Percentiles rank a stretch among this genome's conserved stretches.
Evolutionary conservation across 805 yeast species (phyloP).

Genomic region (Candida sithepensis): DNA sequence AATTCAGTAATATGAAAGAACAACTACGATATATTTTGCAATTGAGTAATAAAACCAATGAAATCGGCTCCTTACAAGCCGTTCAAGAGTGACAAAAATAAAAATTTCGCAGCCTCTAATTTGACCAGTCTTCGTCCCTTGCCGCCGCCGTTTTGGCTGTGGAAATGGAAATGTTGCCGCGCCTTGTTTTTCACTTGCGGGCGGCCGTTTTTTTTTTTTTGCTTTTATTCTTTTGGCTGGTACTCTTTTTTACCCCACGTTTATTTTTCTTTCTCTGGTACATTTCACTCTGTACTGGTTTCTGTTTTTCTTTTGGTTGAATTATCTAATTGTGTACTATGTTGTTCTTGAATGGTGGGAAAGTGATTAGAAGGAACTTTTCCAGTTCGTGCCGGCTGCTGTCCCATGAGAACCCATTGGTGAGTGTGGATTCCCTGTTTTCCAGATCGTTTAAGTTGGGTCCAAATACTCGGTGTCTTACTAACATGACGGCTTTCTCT

Average conservation of each 20-base stretch:
- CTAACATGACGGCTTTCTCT: neutral
- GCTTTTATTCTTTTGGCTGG: neutral
- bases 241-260: neutral
- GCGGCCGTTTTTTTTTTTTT: neutral
- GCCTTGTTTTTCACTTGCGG: neutral
- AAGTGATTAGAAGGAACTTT: neutral
- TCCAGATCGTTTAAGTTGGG: too few relatives aligned
- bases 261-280: neutral
- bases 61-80: too few relatives aligned
- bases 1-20: too few relatives aligned
- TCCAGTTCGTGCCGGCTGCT: neutral
- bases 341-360: neutral
- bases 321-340: neutral
- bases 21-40: too few relatives aligned
- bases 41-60: too few relatives aligned
- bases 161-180: neutral
- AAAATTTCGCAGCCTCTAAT: neutral
- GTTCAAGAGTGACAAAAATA: too few relatives aligned
- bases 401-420: conserved; percentile 53
- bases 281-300: neutral
- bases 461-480: neutral
- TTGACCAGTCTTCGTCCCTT: neutral
- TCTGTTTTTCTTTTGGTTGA: neutral
- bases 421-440: conserved; percentile 32
- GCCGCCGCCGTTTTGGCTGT: neutral